Base-by-base conservation (phyloP, 2,329 filamentous ascomycete species). In the Lecanicillium sp. region DNA sequence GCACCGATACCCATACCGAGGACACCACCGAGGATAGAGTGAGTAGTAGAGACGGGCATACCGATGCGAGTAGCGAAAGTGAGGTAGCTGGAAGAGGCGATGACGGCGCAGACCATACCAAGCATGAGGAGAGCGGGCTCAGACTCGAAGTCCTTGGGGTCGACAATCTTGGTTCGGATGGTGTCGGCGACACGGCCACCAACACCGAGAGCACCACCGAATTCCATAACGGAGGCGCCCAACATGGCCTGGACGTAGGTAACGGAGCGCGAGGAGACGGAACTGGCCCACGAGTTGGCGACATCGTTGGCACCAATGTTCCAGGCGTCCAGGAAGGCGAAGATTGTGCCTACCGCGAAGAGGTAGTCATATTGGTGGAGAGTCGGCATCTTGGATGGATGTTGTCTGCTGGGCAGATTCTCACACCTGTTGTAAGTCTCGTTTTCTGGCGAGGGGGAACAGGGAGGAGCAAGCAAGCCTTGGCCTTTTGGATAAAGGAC, bases 231-330 rank as follows among this genome's bases (percentile, higher is more conserved):
- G 32, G 69, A 67, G 28, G 71, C 75, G 19, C 76, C 59, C 11
- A 70, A 47, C 74, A 77, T 76, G 46, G 74, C 77, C 55, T 81
- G 76, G 38, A 71, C 44, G 55, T 79, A 74, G 14, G 72, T 71
- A 30, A 83, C 58, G 42, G 81, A 84, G 29, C 80, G 68, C 4
- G 81, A 84, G 2, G 79, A 82, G 42, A 86, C 82, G 46, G 76
- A 81, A 25, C 79, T 84, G n/a, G 81, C 81, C 76, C 79, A 87
- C 2, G 80, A 75, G 65, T 86, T 87, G 59, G 82, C 81, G 43
- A 86, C 81, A 81, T 86, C 82, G 61, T 79, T 68, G 56, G 54
- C 60, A 48, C 62, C 64, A 58, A 49, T 79, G 54, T 79, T 81
- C 72, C 74, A 82, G 38, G 77, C 77, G 55, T 81, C 78, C 29